Conservation (phyloP, 2,329 filamentous ascomycete genomes). For the Fusarium redolens region DNA sequence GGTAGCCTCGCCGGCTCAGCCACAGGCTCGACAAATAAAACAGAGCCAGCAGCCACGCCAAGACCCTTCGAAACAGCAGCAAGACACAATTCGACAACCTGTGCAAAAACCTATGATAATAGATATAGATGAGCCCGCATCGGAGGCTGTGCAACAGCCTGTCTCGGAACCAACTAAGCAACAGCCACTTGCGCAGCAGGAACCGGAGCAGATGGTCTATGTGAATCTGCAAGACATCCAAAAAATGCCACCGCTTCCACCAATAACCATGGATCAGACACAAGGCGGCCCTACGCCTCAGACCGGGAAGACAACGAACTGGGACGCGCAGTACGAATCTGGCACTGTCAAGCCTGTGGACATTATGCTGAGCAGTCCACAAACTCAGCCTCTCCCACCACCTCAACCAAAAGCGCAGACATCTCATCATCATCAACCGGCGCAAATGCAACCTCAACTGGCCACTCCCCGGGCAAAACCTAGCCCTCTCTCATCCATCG, state of each 20-base stretch:
- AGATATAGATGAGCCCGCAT: slow-evolving; percentile 24
- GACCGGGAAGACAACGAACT: slow-evolving; percentile 22
- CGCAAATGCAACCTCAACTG: slow-evolving; percentile 34
- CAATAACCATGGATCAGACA: slow-evolving; percentile 39
- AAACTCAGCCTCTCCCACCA: slow-evolving; percentile 19
- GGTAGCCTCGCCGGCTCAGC: slow-evolving; percentile 16
- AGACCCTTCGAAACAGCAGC: slow-evolving; percentile 19
- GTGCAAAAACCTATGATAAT: slow-evolving; percentile 20
- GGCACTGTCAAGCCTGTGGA: slow-evolving; percentile 43
- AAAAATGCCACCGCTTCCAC: slow-evolving; percentile 45
- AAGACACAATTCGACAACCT: slow-evolving; percentile 30
- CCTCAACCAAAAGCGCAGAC: slow-evolving; percentile 21
- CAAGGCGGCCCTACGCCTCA: slow-evolving; percentile 32
- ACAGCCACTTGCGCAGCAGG: slow-evolving; percentile 36
- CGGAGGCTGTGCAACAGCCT: slow-evolving; percentile 15
- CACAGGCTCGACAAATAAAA: slow-evolving; percentile 31
- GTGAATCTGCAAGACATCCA: slow-evolving; percentile 55
- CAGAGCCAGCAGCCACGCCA: slow-evolving; percentile 27
- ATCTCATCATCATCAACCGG: slow-evolving; percentile 15
- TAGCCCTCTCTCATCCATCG: slow-evolving; percentile 54
- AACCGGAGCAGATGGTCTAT: slow-evolving; percentile 47
- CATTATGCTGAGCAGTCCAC: slow-evolving; percentile 40
- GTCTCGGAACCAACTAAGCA: slow-evolving; percentile 25
- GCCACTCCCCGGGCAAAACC: slow-evolving; percentile 47
- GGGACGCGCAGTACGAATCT: slow-evolving; percentile 30